These are phyloP conservation scores for Geotrichum siamense DNA, from an alignment of 1,139 yeast genomes.

Conservation along the genomic window DNA sequence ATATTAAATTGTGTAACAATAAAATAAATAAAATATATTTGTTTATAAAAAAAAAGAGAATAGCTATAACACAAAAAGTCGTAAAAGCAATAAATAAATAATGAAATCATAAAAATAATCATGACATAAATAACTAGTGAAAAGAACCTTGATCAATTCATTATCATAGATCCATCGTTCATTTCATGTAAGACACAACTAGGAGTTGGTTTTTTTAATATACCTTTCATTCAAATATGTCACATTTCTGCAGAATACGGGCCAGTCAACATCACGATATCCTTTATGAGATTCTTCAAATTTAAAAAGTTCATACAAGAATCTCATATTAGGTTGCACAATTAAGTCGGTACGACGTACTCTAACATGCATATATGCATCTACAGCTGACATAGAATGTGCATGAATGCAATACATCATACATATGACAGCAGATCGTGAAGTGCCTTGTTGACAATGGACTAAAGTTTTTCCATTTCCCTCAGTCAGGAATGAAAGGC, in stretches of 20 bases:
- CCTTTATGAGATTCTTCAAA: background rate
- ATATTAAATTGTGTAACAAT: too few species aligned
- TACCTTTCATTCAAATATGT: conserved; percentile 1
- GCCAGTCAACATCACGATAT: conserved; percentile 2
- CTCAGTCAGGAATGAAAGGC: background rate
- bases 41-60: background rate
- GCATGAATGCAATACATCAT: background rate
- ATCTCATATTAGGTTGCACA: conserved; percentile 8
- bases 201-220: background rate
- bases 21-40: background rate
- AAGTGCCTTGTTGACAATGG: conserved; percentile 7
- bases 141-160: background rate
- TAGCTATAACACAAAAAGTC: background rate
- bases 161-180: background rate
- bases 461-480: conserved; percentile 3
- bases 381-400: background rate
- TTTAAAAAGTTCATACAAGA: conserved; percentile 6
- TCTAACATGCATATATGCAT: conserved; percentile 8
- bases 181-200: background rate
- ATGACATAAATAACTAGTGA: background rate
- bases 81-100: background rate
- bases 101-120: too few species aligned
- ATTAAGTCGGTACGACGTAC: conserved; percentile 4
- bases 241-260: background rate
- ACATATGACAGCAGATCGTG: conserved; percentile 7